Evolutionary conservation across 164 flowering plant species (phyloP).

Genomic region (Kingdonia uniflora): DNA sequence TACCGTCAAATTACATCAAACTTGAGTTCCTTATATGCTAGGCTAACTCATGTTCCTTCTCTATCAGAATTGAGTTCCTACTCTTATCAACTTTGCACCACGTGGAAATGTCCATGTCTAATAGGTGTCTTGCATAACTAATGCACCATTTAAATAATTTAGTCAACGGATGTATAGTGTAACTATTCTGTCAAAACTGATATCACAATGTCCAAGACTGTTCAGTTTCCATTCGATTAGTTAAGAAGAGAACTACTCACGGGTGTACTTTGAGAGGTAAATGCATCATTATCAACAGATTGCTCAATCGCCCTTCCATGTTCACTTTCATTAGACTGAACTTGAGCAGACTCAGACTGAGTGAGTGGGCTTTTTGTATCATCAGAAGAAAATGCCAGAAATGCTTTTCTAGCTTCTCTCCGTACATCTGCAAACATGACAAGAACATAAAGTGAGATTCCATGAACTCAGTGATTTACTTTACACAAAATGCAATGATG

Average conservation of each 20-base stretch:
- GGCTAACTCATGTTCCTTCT: too few relatives aligned
- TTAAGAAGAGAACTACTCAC: slow-evolving; percentile 40
- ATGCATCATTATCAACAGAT: slow-evolving; percentile 21
- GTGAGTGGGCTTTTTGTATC: slow-evolving; percentile 18
- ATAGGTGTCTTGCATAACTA: too few relatives aligned
- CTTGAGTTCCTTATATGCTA: too few relatives aligned
- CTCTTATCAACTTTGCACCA: too few relatives aligned
- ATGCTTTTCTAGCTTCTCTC: slow-evolving; percentile 89
- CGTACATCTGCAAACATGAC: slow-evolving; percentile 44
- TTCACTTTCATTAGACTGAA: slow-evolving; percentile 23
- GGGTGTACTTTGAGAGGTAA: slow-evolving; percentile 43
- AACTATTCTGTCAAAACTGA: too few relatives aligned
- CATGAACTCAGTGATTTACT: background rate
- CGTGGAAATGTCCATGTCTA: too few relatives aligned
- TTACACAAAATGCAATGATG: background rate
- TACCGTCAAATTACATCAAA: too few relatives aligned
- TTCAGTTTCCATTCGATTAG: too few relatives aligned
- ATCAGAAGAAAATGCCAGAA: slow-evolving; percentile 66
- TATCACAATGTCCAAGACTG: too few relatives aligned
- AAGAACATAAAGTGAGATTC: slow-evolving; percentile 5
- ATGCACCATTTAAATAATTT: too few relatives aligned
- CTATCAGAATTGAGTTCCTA: too few relatives aligned
- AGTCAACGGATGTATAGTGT: too few relatives aligned
- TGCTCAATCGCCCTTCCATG: slow-evolving; percentile 17
- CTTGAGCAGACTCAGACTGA: slow-evolving; percentile 36